These are phyloP conservation scores for Gossypium turneri DNA, from an alignment of 345 rosid genomes.

Conservation along the genomic window DNA sequence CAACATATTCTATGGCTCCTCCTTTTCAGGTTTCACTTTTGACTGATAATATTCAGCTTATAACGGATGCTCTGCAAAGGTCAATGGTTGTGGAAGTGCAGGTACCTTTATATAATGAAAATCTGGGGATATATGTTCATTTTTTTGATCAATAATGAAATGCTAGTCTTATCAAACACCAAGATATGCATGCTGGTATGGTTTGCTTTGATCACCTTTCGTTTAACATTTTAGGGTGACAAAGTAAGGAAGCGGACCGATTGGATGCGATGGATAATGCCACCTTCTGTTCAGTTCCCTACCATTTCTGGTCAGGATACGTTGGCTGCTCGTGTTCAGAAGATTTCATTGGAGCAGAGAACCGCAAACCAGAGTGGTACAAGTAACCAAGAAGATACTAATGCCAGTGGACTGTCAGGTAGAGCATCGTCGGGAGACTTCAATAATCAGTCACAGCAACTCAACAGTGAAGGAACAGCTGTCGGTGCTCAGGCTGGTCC, in stretches of 20 bases:
- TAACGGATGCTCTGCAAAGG: slow-evolving; percentile 61
- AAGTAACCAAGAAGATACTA: neutral
- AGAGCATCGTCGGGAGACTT: slow-evolving; percentile 20
- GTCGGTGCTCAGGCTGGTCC: neutral
- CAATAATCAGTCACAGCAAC: slow-evolving; percentile 6
- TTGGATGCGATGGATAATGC: slow-evolving; percentile 62
- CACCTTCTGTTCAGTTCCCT: slow-evolving; percentile 33
- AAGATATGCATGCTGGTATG: neutral
- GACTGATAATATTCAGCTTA: slow-evolving; percentile 58
- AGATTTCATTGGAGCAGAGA: slow-evolving; percentile 34
- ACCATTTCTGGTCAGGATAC: slow-evolving; percentile 23
- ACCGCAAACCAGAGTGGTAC: slow-evolving; percentile 7
- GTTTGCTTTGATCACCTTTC: neutral
- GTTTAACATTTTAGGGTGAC: slow-evolving; percentile 52
- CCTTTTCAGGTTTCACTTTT: slow-evolving; percentile 53
- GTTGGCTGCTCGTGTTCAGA: slow-evolving; percentile 26
- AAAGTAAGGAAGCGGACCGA: slow-evolving; percentile 57
- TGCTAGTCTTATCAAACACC: neutral
- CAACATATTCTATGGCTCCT: slow-evolving; percentile 5
- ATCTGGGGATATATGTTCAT: neutral
- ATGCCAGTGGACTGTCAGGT: slow-evolving; percentile 34
- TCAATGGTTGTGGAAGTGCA: slow-evolving; percentile 71
- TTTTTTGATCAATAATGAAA: neutral
- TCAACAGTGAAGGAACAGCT: neutral
- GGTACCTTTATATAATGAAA: slow-evolving; percentile 36